Percentiles rank a stretch among this genome's conserved stretches.
These are phyloP conservation scores for Saturnispora dispora DNA, from an alignment of 805 yeast species.

Conservation along the genomic window DNA sequence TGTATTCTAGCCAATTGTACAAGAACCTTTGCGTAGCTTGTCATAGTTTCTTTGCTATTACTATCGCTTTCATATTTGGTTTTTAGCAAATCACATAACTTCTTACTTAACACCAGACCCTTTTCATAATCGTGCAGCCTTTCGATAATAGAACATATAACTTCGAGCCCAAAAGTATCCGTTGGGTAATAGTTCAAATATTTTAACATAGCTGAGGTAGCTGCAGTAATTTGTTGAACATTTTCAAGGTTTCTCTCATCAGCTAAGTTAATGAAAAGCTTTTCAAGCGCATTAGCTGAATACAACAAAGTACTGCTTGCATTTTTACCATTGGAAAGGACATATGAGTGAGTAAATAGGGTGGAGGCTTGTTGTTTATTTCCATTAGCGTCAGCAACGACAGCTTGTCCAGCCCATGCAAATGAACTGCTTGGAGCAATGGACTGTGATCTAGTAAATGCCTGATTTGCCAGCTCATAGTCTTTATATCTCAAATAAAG, in stretches of 20 bases:
- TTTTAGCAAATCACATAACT: conserved; percentile 36
- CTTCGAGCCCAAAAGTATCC: conserved; percentile 47
- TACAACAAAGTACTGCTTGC: conserved; percentile 64
- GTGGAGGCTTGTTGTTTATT: conserved; percentile 41
- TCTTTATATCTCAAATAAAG: conserved; percentile 66
- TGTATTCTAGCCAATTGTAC: conserved; percentile 65
- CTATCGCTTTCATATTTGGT: conserved; percentile 12
- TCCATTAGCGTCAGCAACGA: conserved; percentile 45
- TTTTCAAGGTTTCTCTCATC: conserved; percentile 48
- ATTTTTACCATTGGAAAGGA: conserved; percentile 65
- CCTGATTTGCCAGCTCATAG: conserved; percentile 58
- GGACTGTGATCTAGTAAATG: conserved; percentile 67
- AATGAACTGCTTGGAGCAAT: conserved; percentile 65
- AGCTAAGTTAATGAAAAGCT: conserved; percentile 30
- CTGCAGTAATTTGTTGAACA: conserved; percentile 57
- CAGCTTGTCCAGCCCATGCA: conserved; percentile 85
- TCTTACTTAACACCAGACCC: conserved; percentile 41
- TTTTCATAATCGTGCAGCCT: conserved; percentile 52
- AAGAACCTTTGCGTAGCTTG: conserved; percentile 49
- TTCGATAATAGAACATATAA: conserved; percentile 54
- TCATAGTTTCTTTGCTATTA: conserved; percentile 26
- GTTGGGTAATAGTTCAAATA: conserved; percentile 55
- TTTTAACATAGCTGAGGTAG: conserved; percentile 56
- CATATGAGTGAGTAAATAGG: conserved; percentile 69
- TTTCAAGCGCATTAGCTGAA: conserved; percentile 48